A percentile compares a stretch with the other conserved stretches of the same genome.
phyloP scores from a whole-genome alignment of 805 yeast species.

The Pichia cephalocereana region DNA sequence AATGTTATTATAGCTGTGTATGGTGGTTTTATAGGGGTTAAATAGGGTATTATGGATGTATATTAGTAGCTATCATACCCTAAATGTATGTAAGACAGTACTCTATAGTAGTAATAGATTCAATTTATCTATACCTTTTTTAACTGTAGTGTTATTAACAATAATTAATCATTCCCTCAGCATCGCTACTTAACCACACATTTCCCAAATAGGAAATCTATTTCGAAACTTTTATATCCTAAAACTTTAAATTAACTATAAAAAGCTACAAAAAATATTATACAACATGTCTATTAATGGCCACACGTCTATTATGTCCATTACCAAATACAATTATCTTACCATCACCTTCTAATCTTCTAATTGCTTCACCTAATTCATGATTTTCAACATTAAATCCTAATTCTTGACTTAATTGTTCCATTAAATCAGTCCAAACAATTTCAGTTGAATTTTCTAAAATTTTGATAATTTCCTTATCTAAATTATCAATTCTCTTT shows the following conservation, averaged over 20 bases:
- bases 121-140: too few relatives aligned
- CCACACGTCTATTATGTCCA: slow-evolving; percentile 55
- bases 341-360: slow-evolving; percentile 64
- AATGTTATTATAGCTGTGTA: too few relatives aligned
- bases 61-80: too few relatives aligned
- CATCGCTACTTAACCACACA: too few relatives aligned
- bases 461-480: slow-evolving; percentile 47
- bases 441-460: slow-evolving; percentile 44
- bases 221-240: too few relatives aligned
- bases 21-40: too few relatives aligned
- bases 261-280: neutral
- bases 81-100: too few relatives aligned
- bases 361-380: slow-evolving; percentile 60
- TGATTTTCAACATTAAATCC: slow-evolving; percentile 45
- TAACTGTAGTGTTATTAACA: too few relatives aligned
- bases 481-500: slow-evolving; percentile 62
- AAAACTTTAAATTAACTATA: too few relatives aligned
- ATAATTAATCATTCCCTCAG: too few relatives aligned
- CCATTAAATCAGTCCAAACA: slow-evolving; percentile 48
- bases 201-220: neutral
- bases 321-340: slow-evolving; percentile 62
- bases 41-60: too few relatives aligned
- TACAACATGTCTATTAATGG: slow-evolving; percentile 16
- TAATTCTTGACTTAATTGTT: slow-evolving; percentile 37
- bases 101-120: too few relatives aligned